phyloP scores from a whole-genome alignment of 2,329 filamentous ascomycete genomes.

The Colletotrichum sp. region DNA sequence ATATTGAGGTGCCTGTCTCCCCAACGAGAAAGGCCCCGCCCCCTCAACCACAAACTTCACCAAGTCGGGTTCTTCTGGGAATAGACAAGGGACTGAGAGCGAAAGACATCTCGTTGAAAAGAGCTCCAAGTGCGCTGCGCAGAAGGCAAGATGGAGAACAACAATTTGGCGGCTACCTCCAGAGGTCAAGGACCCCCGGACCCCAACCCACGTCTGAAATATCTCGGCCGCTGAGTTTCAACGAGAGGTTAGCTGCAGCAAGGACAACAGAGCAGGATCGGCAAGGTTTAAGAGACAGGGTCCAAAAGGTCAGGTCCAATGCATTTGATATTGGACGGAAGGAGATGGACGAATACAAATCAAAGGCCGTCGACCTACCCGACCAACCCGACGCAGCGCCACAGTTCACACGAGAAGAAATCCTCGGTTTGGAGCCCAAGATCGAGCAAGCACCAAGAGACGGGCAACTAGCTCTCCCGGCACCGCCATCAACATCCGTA shows the following conservation, averaged over 20 bases:
- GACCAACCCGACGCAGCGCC: conserved; percentile 49
- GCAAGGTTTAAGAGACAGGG: conserved; percentile 55
- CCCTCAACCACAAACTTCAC: conserved; percentile 68
- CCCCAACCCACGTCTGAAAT: conserved; percentile 30
- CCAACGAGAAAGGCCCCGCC: conserved; percentile 68
- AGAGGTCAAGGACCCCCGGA: conserved; percentile 45
- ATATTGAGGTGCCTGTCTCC: conserved; percentile 76
- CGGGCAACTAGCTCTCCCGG: neutral
- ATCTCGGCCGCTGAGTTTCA: conserved; percentile 68
- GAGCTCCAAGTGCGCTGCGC: conserved; percentile 61
- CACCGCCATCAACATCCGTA: neutral
- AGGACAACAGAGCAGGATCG: conserved; percentile 59
- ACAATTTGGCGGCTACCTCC: conserved; percentile 45
- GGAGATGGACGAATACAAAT: conserved; percentile 66
- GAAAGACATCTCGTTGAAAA: conserved; percentile 82
- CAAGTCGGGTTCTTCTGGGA: conserved; percentile 79
- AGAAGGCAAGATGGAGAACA: conserved; percentile 34
- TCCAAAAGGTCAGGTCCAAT: conserved; percentile 57
- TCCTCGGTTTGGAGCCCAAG: conserved; percentile 47
- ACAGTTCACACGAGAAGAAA: conserved; percentile 68
- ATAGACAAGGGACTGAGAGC: conserved; percentile 88
- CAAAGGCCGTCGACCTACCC: conserved; percentile 59
- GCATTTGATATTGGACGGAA: conserved; percentile 62
- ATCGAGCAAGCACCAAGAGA: neutral
- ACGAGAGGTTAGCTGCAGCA: conserved; percentile 80